phyloP scores from a whole-genome alignment of 345 rosid species.

The Orychophragmus violaceus region DNA sequence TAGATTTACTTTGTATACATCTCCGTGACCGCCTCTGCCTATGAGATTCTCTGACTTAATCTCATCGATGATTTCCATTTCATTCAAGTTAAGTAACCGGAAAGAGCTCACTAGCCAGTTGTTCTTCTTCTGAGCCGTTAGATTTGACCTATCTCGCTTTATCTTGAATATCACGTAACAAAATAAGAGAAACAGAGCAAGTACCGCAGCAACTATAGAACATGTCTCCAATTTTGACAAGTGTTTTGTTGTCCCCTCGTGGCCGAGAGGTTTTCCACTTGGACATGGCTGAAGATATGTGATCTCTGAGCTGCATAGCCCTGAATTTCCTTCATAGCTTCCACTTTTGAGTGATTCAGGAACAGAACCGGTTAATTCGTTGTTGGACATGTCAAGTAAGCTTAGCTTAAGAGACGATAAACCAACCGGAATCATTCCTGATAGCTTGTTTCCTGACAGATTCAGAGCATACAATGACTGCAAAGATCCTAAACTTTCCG shows the following conservation, averaged over 20 bases:
- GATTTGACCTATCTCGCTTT: conserved; percentile 28
- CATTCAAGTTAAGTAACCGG: conserved; percentile 46
- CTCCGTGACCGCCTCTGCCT: conserved; percentile 86
- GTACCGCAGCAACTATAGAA: conserved; percentile 35
- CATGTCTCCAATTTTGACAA: conserved; percentile 35
- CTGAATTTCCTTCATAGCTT: conserved; percentile 54
- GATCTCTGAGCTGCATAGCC: conserved; percentile 52
- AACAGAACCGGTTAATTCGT: conserved; percentile 52
- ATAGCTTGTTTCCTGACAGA: conserved; percentile 58
- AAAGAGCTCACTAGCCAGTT: conserved; percentile 70
- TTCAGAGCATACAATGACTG: conserved; percentile 55
- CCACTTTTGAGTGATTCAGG: conserved; percentile 46
- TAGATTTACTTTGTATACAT: conserved; percentile 65
- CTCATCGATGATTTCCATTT: conserved; percentile 55
- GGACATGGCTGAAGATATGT: conserved; percentile 40
- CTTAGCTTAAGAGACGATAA: conserved; percentile 52
- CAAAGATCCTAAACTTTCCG: conserved; percentile 44
- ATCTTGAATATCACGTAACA: conserved; percentile 35
- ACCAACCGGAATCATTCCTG: conserved; percentile 59
- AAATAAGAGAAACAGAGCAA: conserved; percentile 32
- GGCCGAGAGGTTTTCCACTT: conserved; percentile 9
- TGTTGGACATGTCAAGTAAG: conserved; percentile 73
- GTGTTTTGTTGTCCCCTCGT: conserved; percentile 18
- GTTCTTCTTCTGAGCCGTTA: conserved; percentile 28
- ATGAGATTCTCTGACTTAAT: conserved; percentile 62